phyloP scores from a whole-genome alignment of 1,139 yeast genomes.

The Magnusiomyces ingens region DNA sequence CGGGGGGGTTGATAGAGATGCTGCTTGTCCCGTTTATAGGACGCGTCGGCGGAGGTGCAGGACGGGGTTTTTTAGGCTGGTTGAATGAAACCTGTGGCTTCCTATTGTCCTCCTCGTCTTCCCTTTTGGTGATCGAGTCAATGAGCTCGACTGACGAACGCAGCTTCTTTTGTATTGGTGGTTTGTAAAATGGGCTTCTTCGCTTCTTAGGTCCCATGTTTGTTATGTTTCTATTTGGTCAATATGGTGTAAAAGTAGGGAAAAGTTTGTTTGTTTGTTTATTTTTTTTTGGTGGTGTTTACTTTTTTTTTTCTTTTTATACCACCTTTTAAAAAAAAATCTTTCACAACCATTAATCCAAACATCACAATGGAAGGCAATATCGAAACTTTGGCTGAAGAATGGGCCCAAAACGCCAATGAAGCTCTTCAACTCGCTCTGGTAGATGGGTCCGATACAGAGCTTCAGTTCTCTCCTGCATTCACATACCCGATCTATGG shows the following conservation, averaged over 20 bases:
- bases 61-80: not conserved
- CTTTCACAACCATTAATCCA: not conserved
- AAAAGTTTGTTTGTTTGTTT: not conserved
- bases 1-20: not conserved
- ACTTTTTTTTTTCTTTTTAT: not conserved
- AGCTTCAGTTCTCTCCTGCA: conserved; percentile 43
- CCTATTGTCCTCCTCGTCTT: not conserved
- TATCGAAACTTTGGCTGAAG: conserved; percentile 36
- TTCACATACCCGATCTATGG: conserved; percentile 94
- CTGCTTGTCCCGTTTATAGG: not conserved
- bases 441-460: conserved; percentile 21
- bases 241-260: not conserved
- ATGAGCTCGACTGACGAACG: not conserved
- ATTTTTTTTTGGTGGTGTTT: not conserved
- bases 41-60: not conserved
- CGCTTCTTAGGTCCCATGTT: not conserved
- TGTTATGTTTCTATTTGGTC: not conserved
- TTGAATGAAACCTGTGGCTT: not conserved
- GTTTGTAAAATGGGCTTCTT: not conserved
- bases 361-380: conserved; percentile 1
- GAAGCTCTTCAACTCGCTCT: conserved; percentile 52
- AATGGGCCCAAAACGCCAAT: conserved; percentile 65
- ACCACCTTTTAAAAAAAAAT: not conserved
- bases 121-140: not conserved
- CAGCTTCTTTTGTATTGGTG: not conserved